Evolutionary conservation across 805 yeast species (phyloP), one percentile per base, ranked within the genome.

Genomic region (Pichia insulana): DNA sequence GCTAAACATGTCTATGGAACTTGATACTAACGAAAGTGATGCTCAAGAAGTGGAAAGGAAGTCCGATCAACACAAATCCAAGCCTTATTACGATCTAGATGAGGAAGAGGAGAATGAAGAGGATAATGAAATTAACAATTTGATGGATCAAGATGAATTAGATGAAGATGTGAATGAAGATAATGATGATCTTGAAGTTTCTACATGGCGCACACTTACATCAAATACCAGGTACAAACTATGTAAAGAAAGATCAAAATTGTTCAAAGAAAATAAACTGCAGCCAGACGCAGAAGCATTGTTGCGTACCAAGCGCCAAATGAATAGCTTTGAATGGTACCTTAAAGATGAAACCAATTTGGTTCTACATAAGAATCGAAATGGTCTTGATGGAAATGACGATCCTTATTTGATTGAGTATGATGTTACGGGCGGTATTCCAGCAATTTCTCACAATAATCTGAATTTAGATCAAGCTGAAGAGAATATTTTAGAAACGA

Each of bases 151-250:
- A 13, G 27, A 43, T 27, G 31, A 22, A 36, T 26, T n/a, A 2
- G 37, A 36, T n/a, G 56, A 15, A 28, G 56, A 53, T 30, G 43
- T 45, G 7, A 47, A 51, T 26, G 56, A 43, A 25, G 62, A 46
- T 18, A 37, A 43, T 2, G 63, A 56, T 25, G 95, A 85, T 55
- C 70, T 83, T 30, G 96, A 88, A 53, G 63, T 79, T 36, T 82
- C 82, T 41, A 76, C 85, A 1, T 89, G 97, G 97, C 81, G 83
- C 51, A 74, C 75, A n/a, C 62, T 80, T 32, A 87, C 92, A 0
- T 83, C 95, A 0, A 81, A 81, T 47, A 73, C 83, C 0, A 66
- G 96, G 44, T 86, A 90, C 13, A 80, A 82, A 40, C 73, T 84
- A 47, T 80, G 95, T 54, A 62, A 76, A 20, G 70, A 73, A 43